These are phyloP conservation scores for Crinitomyces ghanaensis DNA, from an alignment of 805 yeast species.

Conservation along the genomic window DNA sequence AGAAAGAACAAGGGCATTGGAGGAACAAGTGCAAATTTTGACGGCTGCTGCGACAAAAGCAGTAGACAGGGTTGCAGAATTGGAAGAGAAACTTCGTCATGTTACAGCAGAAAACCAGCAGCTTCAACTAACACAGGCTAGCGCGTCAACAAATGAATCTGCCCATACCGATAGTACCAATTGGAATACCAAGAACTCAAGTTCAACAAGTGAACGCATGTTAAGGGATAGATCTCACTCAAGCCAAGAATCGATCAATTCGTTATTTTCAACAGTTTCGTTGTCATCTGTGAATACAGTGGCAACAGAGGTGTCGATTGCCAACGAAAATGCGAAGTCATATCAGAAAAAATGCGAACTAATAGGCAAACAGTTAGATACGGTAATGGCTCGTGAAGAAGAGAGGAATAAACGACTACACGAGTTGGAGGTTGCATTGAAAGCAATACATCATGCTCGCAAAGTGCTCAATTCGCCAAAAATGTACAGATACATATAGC, in stretches of 20 bases:
- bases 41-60: conserved; percentile 18
- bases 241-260: conserved; percentile 5
- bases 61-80: conserved; percentile 14
- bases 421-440: conserved; percentile 14
- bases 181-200: background rate
- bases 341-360: conserved; percentile 4
- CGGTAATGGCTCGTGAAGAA: conserved; percentile 1
- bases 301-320: background rate
- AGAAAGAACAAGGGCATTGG: conserved; percentile 15
- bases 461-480: conserved; percentile 12
- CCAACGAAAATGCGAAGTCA: background rate
- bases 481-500: conserved; percentile 10
- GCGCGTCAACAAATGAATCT: background rate
- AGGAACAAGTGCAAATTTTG: conserved; percentile 16
- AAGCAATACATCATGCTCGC: conserved; percentile 16
- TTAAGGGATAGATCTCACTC: background rate
- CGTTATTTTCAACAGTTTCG: conserved; percentile 6
- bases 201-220: too few relatives aligned
- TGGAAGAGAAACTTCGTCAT: conserved; percentile 14
- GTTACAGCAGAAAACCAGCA: background rate
- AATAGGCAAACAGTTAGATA: conserved; percentile 2
- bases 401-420: conserved; percentile 10
- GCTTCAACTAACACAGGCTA: conserved; percentile 3
- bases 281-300: background rate
- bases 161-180: background rate